Base-by-base conservation (phyloP, 2,329 filamentous ascomycete species). In the Falciphora oryzae region DNA sequence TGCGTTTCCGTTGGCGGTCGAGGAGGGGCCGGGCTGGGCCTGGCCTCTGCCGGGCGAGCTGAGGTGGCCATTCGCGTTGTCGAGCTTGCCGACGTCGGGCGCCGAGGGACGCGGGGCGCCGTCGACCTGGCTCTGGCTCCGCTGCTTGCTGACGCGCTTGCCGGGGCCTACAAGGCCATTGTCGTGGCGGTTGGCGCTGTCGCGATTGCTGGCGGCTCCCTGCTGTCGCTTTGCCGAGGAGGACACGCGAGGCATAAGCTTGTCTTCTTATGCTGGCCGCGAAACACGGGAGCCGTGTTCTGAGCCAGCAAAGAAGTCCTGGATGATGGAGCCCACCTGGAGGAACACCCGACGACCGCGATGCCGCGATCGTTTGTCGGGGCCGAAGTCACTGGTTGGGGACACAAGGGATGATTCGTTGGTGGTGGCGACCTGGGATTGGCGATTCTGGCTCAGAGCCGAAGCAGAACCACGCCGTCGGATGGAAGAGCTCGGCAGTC, bases 101-200 rank as follows among this genome's bases (percentile, higher is more conserved):
- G 29, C 59, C 18, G 59, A 59, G 64, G 63, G 62, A 65, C 65
- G 66, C 32, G 59, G 70, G 67, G 67, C 67, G 68, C 71, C 72
- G 72, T 81, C 77, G 72, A 78, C 71, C 67, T 78, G 78, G 69
- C 73, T 74, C 71, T 80, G 78, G 73, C 77, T 81, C 76, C 82
- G 85, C 68, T 75, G 74, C 70, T 74, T 77, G 64, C 72, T 68
- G 65, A 76, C 70, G 70, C 88, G 88, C 81, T 88, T 92, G 70
- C 89, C 89, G 63, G 90, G 87, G 73, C 88, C 88, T 83, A 93
- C 89, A 76, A 92, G 83, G 74, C 92, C 92, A 89, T 91, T 93
- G 80, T 97, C 93, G 80, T 96, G 90, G 77, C 90, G 87, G 73
- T 83, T 86, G 78, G 89, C 89, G 80, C 87, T 87, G 76, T 88